Percentiles rank a stretch among this genome's conserved stretches.
Evolutionary conservation across 2,329 filamentous ascomycete genomes (phyloP).

Genomic region (Coleophoma cylindrospora): DNA sequence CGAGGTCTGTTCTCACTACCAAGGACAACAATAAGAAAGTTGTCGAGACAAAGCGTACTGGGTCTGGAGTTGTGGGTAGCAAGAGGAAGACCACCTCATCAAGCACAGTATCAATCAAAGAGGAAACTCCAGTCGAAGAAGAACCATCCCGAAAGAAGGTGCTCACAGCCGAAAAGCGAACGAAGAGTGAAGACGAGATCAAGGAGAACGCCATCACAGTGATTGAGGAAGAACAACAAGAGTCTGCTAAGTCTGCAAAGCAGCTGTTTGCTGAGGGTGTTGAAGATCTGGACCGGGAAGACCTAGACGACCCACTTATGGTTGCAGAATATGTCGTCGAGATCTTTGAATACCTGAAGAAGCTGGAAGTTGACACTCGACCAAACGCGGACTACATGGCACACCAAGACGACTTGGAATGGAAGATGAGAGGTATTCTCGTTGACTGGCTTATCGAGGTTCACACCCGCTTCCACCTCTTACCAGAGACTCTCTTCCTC

Average conservation of each 20-base stretch:
- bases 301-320: slow-evolving; percentile 92
- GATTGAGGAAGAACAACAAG: slow-evolving; percentile 16
- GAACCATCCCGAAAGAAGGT: slow-evolving; percentile 64
- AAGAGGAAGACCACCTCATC: slow-evolving; percentile 60
- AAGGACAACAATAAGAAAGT: slow-evolving; percentile 65
- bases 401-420: slow-evolving; percentile 90
- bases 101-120: slow-evolving; percentile 51
- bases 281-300: slow-evolving; percentile 76
- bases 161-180: slow-evolving; percentile 43
- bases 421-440: slow-evolving; percentile 97
- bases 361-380: slow-evolving; percentile 74
- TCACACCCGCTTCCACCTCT: slow-evolving; percentile 90
- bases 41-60: slow-evolving; percentile 66
- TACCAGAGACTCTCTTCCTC: slow-evolving; percentile 94
- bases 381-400: slow-evolving; percentile 95
- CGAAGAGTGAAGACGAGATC: slow-evolving; percentile 22
- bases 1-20: slow-evolving; percentile 55
- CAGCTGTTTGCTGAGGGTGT: slow-evolving; percentile 33
- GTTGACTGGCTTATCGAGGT: slow-evolving; percentile 99
- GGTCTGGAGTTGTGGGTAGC: slow-evolving; percentile 60
- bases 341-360: slow-evolving; percentile 92
- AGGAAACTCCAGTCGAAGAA: slow-evolving; percentile 55
- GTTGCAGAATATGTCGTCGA: slow-evolving; percentile 95
- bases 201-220: slow-evolving; percentile 31
- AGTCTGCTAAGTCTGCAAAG: slow-evolving; percentile 12